Conservation (phyloP, 1,139 yeast genomes). For the Meyerozyma athensensis region DNA sequence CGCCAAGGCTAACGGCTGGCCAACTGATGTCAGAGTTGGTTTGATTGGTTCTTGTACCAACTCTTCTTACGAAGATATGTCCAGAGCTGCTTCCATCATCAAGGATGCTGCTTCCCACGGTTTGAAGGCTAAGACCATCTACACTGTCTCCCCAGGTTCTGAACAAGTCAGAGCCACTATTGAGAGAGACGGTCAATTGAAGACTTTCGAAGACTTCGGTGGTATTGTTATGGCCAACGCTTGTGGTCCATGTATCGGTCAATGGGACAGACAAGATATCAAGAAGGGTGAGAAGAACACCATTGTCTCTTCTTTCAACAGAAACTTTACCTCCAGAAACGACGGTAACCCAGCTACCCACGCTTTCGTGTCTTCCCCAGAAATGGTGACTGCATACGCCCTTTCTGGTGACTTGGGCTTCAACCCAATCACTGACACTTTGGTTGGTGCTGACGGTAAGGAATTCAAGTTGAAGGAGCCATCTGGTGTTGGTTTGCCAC, state of each 20-base stretch:
- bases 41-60: constrained; percentile 98
- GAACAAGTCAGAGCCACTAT: constrained; percentile 99
- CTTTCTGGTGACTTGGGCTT: constrained; percentile 97
- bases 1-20: constrained; percentile 89
- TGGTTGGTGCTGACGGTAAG: constrained; percentile 90
- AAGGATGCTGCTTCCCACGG: constrained; percentile 90
- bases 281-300: constrained; percentile 98
- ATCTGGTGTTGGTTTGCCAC: constrained; percentile 89
- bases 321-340: constrained; percentile 98
- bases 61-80: constrained; percentile 98
- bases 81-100: constrained; percentile 93
- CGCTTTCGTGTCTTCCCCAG: constrained; percentile 98
- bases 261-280: constrained; percentile 98
- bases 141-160: constrained; percentile 97
- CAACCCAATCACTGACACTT: constrained; percentile 95
- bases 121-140: constrained; percentile 81
- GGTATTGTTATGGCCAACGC: constrained; percentile 97
- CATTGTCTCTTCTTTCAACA: constrained; percentile 97
- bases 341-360: constrained; percentile 99
- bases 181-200: constrained; percentile 93
- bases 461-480: constrained; percentile 94
- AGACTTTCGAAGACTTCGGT: constrained; percentile 87
- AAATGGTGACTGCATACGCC: constrained; percentile 93
- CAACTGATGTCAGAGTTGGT: constrained; percentile 89
- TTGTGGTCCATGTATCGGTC: constrained; percentile 99